Conservation (phyloP, 208 protist species). For the Acanthamoeba royreba region DNA sequence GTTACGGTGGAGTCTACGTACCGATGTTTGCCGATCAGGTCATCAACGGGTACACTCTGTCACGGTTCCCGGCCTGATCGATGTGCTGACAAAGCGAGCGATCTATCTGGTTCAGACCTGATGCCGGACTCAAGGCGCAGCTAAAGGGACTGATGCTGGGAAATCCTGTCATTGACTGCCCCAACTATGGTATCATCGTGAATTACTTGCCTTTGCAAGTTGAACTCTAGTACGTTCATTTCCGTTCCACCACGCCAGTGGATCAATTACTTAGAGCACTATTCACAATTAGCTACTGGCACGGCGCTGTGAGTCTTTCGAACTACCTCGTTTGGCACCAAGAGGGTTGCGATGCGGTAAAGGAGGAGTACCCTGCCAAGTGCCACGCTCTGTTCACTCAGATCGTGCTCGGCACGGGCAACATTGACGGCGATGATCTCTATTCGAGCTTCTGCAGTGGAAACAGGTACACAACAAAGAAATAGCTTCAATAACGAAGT, state of each 20-base stretch:
- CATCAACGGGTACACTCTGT: not conserved
- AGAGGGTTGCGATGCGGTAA: not conserved
- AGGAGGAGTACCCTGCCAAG: not conserved
- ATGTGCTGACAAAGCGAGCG: not conserved
- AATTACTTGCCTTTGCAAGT: not conserved
- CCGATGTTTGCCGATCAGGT: not conserved
- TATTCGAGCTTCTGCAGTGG: not conserved
- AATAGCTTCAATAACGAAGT: not conserved
- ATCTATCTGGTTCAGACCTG: not conserved
- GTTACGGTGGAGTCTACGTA: conserved; percentile 57
- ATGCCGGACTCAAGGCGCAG: not conserved
- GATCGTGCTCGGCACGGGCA: not conserved
- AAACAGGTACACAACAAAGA: not conserved
- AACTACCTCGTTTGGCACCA: not conserved
- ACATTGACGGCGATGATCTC: conserved; percentile 1
- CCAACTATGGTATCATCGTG: conserved; percentile 28
- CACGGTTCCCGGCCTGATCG: not conserved
- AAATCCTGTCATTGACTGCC: conserved; percentile 46
- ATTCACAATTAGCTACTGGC: conserved; percentile 34
- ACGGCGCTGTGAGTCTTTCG: not conserved
- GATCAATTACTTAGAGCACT: too few relatives aligned
- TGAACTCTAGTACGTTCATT: not conserved
- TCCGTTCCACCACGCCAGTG: too few relatives aligned
- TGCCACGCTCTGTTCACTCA: not conserved
- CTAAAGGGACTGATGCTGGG: conserved; percentile 36